Percentiles rank a stretch among this genome's conserved stretches.
Conservation (phyloP, 2,329 filamentous ascomycete genomes). For the Capronia coronata region DNA sequence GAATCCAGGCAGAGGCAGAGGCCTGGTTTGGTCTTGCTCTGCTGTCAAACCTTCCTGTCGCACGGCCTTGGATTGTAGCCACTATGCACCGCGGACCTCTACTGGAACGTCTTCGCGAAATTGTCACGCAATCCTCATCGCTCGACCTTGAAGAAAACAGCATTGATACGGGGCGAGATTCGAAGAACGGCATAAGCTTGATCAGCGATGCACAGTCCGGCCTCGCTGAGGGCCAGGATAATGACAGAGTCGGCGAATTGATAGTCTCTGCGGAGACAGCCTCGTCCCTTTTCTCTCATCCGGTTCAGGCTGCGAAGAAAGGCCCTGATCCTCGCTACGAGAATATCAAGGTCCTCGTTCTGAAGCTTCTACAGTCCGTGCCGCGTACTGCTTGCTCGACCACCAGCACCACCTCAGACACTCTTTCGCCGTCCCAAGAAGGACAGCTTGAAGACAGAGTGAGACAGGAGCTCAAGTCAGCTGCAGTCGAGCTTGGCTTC, state of each 20-base stretch:
- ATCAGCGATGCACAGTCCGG: too few species aligned
- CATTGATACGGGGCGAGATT: not conserved
- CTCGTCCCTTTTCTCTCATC: too few species aligned
- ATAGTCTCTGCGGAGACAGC: not conserved
- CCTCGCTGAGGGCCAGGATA: too few species aligned
- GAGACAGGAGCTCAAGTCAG: too few species aligned
- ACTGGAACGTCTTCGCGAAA: constrained; percentile 3
- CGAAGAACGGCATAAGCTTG: not conserved
- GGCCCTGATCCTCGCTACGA: constrained; percentile 11
- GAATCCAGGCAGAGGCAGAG: constrained; percentile 14
- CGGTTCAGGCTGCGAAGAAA: not conserved
- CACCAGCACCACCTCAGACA: too few species aligned
- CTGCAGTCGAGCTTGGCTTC: too few species aligned
- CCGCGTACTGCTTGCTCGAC: too few species aligned
- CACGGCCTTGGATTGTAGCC: constrained; percentile 6
- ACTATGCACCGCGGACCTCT: constrained; percentile 4
- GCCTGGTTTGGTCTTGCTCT: constrained; percentile 22
- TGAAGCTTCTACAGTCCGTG: constrained; percentile 11
- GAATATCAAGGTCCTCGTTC: constrained; percentile 19
- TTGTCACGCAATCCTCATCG: not conserved
- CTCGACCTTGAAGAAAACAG: too few species aligned
- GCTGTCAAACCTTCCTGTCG: constrained; percentile 8
- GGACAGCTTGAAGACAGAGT: too few species aligned
- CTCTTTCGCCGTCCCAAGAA: too few species aligned
- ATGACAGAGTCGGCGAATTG: too few species aligned